A percentile compares a stretch with the other conserved stretches of the same genome.
phyloP scores from a whole-genome alignment of 140 eudicot species.

The Senecio squalidus region DNA sequence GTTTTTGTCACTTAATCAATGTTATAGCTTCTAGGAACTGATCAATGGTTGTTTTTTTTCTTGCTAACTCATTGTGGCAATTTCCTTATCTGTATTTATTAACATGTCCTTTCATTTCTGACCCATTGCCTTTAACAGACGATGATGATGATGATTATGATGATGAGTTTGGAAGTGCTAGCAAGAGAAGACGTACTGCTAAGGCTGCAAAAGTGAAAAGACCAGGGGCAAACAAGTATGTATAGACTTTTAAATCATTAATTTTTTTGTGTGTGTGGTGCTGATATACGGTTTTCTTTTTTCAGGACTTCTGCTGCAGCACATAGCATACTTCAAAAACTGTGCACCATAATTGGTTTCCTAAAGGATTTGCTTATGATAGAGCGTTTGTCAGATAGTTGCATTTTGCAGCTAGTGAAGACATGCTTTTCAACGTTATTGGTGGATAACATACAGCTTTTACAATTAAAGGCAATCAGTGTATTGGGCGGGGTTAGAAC shows the following conservation, averaged over 20 bases:
- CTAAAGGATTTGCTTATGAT: conserved; percentile 67
- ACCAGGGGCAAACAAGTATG: conserved; percentile 61
- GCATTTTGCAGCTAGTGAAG: conserved; percentile 83
- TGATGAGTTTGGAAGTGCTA: conserved; percentile 70
- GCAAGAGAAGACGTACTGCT: conserved; percentile 72
- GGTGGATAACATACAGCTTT: conserved; percentile 88
- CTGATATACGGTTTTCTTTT: conserved; percentile 23
- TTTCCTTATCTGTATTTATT: neutral
- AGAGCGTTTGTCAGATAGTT: conserved; percentile 92
- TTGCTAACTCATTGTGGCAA: conserved; percentile 7
- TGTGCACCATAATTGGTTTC: conserved; percentile 73
- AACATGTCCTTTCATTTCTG: neutral
- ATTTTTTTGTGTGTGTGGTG: neutral
- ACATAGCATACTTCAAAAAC: conserved; percentile 68
- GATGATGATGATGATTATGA: conserved; percentile 36
- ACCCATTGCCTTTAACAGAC: conserved; percentile 20
- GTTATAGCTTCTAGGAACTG: conserved; percentile 6
- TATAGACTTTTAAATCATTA: neutral
- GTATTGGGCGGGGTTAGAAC: conserved; percentile 75
- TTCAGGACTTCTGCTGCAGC: conserved; percentile 68
- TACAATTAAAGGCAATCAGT: conserved; percentile 91
- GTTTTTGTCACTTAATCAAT: conserved; percentile 1
- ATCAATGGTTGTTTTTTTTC: conserved; percentile 2
- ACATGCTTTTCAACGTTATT: conserved; percentile 73
- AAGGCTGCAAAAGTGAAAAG: conserved; percentile 63